These are phyloP conservation scores for Prunus mira DNA, from an alignment of 306 rosid genomes.

Conservation along the genomic window DNA sequence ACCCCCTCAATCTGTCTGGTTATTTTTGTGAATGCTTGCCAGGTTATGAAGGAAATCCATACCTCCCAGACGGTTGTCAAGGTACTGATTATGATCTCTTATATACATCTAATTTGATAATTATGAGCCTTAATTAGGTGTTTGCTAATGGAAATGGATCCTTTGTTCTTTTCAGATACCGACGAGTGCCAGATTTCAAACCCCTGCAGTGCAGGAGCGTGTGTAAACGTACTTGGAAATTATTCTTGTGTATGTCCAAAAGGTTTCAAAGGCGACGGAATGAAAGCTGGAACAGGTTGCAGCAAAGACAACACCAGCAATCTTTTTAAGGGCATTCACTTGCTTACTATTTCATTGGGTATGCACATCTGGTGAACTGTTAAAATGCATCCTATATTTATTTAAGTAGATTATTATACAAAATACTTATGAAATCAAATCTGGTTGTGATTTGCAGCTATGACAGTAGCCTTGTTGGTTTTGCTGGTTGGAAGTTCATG, in stretches of 20 bases:
- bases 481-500: neutral
- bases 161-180: neutral
- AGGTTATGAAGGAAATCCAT: conserved; percentile 2
- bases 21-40: neutral
- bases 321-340: neutral
- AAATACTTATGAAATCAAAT: neutral
- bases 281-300: conserved; percentile 7
- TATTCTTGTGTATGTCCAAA: neutral
- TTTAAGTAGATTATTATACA: neutral
- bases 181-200: neutral
- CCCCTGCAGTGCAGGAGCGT: neutral
- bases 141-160: neutral
- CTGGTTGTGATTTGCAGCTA: conserved; percentile 9
- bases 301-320: neutral
- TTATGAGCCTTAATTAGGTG: neutral
- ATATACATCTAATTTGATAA: neutral
- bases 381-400: neutral
- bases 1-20: neutral
- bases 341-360: neutral
- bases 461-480: conserved; percentile 6
- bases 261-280: conserved; percentile 14
- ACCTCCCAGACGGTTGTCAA: neutral
- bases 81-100: neutral
- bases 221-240: neutral
- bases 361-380: neutral